Conservation (phyloP, 2,329 filamentous ascomycete species). For the Verticillium albo-atrum region DNA sequence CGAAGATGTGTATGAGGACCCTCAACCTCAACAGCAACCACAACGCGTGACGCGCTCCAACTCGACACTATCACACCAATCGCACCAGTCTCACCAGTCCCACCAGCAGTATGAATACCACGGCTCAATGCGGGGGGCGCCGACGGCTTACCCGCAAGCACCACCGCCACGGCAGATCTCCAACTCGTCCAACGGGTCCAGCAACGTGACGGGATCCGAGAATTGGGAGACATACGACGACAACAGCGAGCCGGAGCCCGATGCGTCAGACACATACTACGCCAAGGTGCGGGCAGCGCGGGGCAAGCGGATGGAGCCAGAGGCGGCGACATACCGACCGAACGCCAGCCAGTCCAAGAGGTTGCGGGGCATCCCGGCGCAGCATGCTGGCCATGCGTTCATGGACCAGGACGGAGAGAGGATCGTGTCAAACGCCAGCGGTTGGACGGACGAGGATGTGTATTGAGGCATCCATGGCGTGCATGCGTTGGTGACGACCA, state of each 20-base stretch:
- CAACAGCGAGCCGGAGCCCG: slow-evolving; percentile 69
- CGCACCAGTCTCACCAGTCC: slow-evolving; percentile 19
- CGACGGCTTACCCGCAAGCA: slow-evolving; percentile 34
- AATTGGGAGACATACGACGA: slow-evolving; percentile 99
- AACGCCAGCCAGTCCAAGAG: slow-evolving; percentile 47
- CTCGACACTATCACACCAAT: slow-evolving; percentile 28
- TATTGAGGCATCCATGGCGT: slow-evolving; percentile 32
- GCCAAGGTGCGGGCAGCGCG: slow-evolving; percentile 68
- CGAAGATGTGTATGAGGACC: slow-evolving; percentile 83
- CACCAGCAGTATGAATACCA: slow-evolving; percentile 34
- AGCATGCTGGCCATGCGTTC: slow-evolving; percentile 42
- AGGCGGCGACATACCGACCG: slow-evolving; percentile 39
- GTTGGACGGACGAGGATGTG: slow-evolving; percentile 64
- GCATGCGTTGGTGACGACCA: background rate
- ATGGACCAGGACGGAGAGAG: slow-evolving; percentile 57
- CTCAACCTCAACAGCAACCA: slow-evolving; percentile 17
- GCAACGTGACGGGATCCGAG: slow-evolving; percentile 75
- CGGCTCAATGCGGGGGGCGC: slow-evolving; percentile 36
- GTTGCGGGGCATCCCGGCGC: slow-evolving; percentile 44
- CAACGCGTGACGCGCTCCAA: slow-evolving; percentile 31
- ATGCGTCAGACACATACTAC: slow-evolving; percentile 75
- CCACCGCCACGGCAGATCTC: slow-evolving; percentile 62
- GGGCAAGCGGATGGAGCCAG: slow-evolving; percentile 55
- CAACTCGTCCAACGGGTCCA: slow-evolving; percentile 71
- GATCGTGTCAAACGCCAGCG: slow-evolving; percentile 54